Evolutionary conservation across 306 rosid species (phyloP).

Genomic region (Sphenostylis stenocarpa): DNA sequence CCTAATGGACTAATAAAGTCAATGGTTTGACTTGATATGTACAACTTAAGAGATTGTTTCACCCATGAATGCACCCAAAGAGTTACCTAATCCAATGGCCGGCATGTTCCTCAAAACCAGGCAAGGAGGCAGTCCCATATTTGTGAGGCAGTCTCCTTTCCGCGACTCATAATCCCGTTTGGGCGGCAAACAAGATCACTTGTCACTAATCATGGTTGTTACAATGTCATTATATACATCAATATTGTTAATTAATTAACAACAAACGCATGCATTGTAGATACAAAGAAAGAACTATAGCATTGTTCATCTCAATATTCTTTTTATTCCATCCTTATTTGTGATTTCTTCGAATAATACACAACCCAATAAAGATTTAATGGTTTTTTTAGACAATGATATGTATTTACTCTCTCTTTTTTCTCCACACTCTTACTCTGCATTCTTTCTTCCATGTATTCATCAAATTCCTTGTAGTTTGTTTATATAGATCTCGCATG

Average conservation of each 20-base stretch:
- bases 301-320: background rate
- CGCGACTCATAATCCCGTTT: background rate
- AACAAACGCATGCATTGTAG: background rate
- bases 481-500: background rate
- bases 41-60: constrained; percentile 21
- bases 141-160: constrained; percentile 36
- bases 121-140: constrained; percentile 40
- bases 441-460: no score
- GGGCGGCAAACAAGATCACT: constrained; percentile 35
- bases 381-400: background rate
- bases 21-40: constrained; percentile 21
- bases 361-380: background rate
- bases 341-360: background rate
- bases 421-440: background rate
- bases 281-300: background rate
- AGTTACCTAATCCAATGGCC: constrained; percentile 29
- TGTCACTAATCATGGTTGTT: constrained; percentile 2
- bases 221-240: background rate
- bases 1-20: constrained; percentile 26
- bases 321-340: background rate
- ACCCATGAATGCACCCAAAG: constrained; percentile 16
- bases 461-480: background rate
- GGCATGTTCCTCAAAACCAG: constrained; percentile 43
- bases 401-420: background rate
- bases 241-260: background rate